Evolutionary conservation across 2,329 filamentous ascomycete genomes (phyloP), one percentile per base, ranked within the genome.

Genomic region (Talaromyces atroroseus): DNA sequence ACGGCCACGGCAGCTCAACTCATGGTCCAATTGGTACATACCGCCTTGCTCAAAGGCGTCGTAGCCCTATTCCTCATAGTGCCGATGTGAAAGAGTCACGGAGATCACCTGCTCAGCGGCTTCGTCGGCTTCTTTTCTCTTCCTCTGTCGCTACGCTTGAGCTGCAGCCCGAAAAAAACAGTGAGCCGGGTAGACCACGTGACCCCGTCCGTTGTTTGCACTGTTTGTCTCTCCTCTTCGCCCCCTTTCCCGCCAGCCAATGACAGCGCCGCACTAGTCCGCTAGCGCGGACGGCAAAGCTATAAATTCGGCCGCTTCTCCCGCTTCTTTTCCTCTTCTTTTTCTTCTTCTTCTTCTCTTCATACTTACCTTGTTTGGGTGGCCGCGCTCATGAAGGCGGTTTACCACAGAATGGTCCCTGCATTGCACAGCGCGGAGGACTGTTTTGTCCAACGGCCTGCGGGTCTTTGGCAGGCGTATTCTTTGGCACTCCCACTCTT

Each of bases 341-440:
- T 66, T 29, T 29, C 26, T 29, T 65, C 67, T 68, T 67, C 64
- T 73, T 76, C 66, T 71, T 67, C 72, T 76, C 74, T 74, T 77
- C 74, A 77, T 77, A 77, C 74, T 77, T 77, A 76, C 74, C 75
- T 77, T 76, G 75, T 76, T 72, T 74, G 71, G 71, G 73, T 73
- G 70, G 66, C 69, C 67, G 72, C 70, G 75, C 73, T 77, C 75
- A 77, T 65, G 62, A 76, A 74, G 68, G 69, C 69, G 72, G 69
- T 65, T 65, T 66, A 71, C 72, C 71, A 75, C 72, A 66, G 67
- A 70, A 69, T 70, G 72, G 77, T 74, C 73, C 77, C 78, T 80
- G 75, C 79, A 81, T 81, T 81, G 79, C 79, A 81, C 78, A 80
- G 64, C 78, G 78, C 73, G 78, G 78, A 66, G 77, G 74, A 75